Percentiles rank a stretch among this genome's conserved stretches.
These are phyloP conservation scores for Neoarthrinium moseri DNA, from an alignment of 2,329 filamentous ascomycete genomes.

Conservation along the genomic window DNA sequence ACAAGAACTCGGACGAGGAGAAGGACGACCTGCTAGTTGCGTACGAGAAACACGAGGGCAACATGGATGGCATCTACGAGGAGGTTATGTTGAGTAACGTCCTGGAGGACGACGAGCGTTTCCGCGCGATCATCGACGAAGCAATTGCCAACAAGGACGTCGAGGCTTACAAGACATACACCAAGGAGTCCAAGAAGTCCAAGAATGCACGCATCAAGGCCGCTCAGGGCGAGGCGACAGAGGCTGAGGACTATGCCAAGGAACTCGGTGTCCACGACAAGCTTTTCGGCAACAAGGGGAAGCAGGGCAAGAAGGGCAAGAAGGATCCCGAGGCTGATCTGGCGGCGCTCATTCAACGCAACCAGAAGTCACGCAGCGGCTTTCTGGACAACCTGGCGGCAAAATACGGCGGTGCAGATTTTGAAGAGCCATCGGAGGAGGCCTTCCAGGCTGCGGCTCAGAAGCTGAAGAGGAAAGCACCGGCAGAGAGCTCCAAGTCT, in stretches of 20 bases:
- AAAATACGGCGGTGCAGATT: slow-evolving; percentile 66
- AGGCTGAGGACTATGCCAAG: slow-evolving; percentile 74
- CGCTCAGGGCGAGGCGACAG: slow-evolving; percentile 65
- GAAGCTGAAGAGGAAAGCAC: slow-evolving; percentile 39
- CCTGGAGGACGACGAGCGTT: slow-evolving; percentile 80
- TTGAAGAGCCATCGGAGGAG: slow-evolving; percentile 62
- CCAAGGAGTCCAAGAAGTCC: slow-evolving; percentile 68
- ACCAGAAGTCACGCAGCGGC: slow-evolving; percentile 61
- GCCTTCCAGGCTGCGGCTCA: slow-evolving; percentile 58
- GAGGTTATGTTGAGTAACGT: slow-evolving; percentile 84
- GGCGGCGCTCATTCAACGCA: slow-evolving; percentile 71
- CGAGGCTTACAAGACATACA: slow-evolving; percentile 65
- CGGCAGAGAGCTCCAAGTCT: slow-evolving; percentile 12
- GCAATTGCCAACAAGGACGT: slow-evolving; percentile 74
- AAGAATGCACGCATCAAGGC: slow-evolving; percentile 57
- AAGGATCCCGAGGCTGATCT: slow-evolving; percentile 50
- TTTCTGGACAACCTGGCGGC: slow-evolving; percentile 75
- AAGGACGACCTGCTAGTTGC: slow-evolving; percentile 71
- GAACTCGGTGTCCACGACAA: slow-evolving; percentile 73
- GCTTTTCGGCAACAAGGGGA: slow-evolving; percentile 54
- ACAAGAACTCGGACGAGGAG: slow-evolving; percentile 87
- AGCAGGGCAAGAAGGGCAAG: slow-evolving; percentile 45
- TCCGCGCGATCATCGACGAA: slow-evolving; percentile 74
- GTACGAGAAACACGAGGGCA: slow-evolving; percentile 71
- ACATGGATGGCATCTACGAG: slow-evolving; percentile 77